phyloP scores from a whole-genome alignment of 305 asterid species.

The Fraxinus greggii region DNA sequence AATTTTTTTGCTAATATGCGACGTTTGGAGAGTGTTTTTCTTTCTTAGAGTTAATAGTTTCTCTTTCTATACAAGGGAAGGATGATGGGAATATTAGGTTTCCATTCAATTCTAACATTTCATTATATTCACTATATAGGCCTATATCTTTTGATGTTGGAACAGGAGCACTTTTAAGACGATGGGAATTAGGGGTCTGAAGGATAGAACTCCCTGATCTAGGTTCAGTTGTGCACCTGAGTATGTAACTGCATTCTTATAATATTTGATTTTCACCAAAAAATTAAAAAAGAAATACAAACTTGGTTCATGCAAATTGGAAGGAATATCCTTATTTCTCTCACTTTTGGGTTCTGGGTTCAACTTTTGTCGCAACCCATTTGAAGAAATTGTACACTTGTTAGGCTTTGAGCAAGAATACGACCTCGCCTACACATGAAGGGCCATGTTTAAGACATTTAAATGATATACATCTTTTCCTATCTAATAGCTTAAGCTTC shows the following conservation, averaged over 20 bases:
- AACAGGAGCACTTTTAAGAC: not conserved
- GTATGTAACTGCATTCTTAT: not conserved
- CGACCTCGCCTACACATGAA: not conserved
- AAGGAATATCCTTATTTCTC: not conserved
- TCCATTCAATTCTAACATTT: not conserved
- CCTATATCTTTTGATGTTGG: not conserved
- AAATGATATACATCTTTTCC: not conserved
- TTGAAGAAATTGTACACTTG: not conserved
- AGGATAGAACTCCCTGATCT: not conserved
- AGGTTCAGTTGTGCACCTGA: not conserved
- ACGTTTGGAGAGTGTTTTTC: slow-evolving; percentile 3
- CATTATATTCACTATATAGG: not conserved
- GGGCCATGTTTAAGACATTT: not conserved
- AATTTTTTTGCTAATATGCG: slow-evolving; percentile 13
- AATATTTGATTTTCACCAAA: not conserved
- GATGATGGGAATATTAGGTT: not conserved
- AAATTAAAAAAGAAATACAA: not conserved
- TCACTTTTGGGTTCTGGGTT: not conserved
- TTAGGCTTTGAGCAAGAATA: not conserved
- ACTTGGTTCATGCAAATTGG: not conserved
- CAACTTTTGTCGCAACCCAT: not conserved
- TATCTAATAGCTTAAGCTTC: not conserved
- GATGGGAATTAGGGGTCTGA: not conserved
- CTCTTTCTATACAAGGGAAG: not conserved
- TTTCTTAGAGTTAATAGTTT: not conserved